Base-by-base conservation (phyloP, 2,329 filamentous ascomycete species). In the Monilinia fructigena region DNA sequence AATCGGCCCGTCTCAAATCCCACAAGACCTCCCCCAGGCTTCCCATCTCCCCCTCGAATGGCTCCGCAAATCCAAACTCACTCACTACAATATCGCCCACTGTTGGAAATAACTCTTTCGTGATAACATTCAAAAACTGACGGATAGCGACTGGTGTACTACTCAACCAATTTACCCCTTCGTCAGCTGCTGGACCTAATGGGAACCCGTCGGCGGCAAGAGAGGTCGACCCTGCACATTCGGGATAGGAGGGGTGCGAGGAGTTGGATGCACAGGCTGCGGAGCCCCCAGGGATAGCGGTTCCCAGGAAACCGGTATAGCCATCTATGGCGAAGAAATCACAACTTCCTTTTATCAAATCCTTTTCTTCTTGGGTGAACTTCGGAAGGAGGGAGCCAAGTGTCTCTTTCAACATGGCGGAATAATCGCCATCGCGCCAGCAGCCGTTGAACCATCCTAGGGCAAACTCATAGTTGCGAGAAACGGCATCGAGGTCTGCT, bases 1-100 rank as follows among this genome's bases (percentile, higher is more conserved):
- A 96, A 75, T 88, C 81, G 66, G 86, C 86, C 23, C 92, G 85
- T 82, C 94, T 92, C 72, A 92, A 87, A 77, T 96, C 92, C 69
- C 93, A 80, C 63, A 95, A 80, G 61, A 94, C 86, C 38, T 67
- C 69, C 7, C 38, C 47, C 10, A 71, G 45, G n/a, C 48, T 62
- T 0, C 60, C 68, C 62, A 72, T 66, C n/a, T 69, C 28, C 1
- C 68, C 71, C 55, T 75, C 73, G 56, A 71, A 74, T 1, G 73
- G 73, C 55, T 75, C 73, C n/a, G 73, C 73, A 50, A 74, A 75
- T 0, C 73, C 73, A 61, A 75, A 75, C 45, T 75, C 73, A 18
- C 63, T 66, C 10, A 74, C 69, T 6, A 71, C 72, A 12, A 75
- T 70, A 63, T 71, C 72, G 0, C 76, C 74, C 38, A 81, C 72